A percentile compares a stretch with the other conserved stretches of the same genome.
These are phyloP conservation scores for Candida oleophila DNA, from an alignment of 805 yeast species.

Conservation along the genomic window DNA sequence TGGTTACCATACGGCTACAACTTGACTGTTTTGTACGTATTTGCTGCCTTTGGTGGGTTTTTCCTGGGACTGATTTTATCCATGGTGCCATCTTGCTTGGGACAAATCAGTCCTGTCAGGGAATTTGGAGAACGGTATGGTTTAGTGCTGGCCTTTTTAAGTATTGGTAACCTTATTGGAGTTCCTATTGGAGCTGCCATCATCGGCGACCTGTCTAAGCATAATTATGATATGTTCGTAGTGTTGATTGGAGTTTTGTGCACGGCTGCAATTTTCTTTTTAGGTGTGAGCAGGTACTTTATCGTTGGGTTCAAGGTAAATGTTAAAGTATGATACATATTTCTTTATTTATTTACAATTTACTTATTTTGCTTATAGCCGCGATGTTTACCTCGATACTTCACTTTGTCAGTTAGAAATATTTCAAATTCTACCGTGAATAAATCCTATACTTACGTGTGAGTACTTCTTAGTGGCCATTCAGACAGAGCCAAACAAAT, in stretches of 20 bases:
- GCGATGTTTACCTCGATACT: no score
- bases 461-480: no score
- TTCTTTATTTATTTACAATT: no score
- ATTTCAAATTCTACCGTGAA: no score
- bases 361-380: no score
- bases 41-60: constrained; percentile 34
- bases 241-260: constrained; percentile 30
- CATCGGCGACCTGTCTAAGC: constrained; percentile 24
- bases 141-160: constrained; percentile 26
- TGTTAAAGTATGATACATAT: constrained; percentile 17
- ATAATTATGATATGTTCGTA: constrained; percentile 29
- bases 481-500: no score
- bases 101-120: constrained; percentile 50
- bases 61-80: constrained; percentile 35
- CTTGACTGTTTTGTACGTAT: constrained; percentile 26
- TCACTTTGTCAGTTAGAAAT: no score
- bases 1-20: constrained; percentile 35
- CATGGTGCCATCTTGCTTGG: constrained; percentile 50
- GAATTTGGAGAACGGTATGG: constrained; percentile 39
- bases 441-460: no score
- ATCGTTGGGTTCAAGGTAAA: constrained; percentile 21
- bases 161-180: constrained; percentile 32
- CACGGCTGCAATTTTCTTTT: constrained; percentile 26
- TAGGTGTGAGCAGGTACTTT: constrained; percentile 20
- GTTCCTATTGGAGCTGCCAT: constrained; percentile 34